Percentiles rank a stretch among this genome's conserved stretches.
phyloP scores from a whole-genome alignment of 148 eudicot species.

The Rhododendron simsii region DNA sequence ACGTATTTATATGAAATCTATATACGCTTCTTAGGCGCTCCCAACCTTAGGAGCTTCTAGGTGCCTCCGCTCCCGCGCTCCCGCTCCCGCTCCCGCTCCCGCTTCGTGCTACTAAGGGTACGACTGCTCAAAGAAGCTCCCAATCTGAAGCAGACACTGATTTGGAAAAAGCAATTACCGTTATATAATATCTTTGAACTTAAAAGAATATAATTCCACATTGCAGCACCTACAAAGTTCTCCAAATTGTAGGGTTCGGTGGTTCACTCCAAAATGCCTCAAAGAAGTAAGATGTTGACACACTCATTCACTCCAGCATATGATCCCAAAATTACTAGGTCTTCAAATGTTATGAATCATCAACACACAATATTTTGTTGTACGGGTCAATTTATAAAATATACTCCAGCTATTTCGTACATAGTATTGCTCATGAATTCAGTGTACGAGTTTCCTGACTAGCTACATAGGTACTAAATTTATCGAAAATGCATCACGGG shows the following conservation, averaged over 20 bases:
- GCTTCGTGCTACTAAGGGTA: no score
- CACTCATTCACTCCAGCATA: not conserved
- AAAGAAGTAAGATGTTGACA: not conserved
- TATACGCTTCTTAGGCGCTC: no score
- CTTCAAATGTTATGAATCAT: not conserved
- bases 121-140: conserved; percentile 1
- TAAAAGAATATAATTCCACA: not conserved
- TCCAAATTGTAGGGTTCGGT: not conserved
- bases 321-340: not conserved
- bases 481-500: not conserved
- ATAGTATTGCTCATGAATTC: not conserved
- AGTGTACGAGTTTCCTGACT: not conserved
- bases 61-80: no score
- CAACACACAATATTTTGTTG: not conserved
- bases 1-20: no score
- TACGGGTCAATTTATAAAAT: not conserved
- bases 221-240: not conserved
- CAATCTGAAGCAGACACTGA: not conserved
- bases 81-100: no score
- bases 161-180: not conserved
- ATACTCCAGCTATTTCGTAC: not conserved
- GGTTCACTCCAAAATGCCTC: not conserved
- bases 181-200: not conserved
- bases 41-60: no score
- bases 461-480: not conserved